phyloP scores from a whole-genome alignment of 768 basidiomycete genomes.

The Boletellus ananiceps region DNA sequence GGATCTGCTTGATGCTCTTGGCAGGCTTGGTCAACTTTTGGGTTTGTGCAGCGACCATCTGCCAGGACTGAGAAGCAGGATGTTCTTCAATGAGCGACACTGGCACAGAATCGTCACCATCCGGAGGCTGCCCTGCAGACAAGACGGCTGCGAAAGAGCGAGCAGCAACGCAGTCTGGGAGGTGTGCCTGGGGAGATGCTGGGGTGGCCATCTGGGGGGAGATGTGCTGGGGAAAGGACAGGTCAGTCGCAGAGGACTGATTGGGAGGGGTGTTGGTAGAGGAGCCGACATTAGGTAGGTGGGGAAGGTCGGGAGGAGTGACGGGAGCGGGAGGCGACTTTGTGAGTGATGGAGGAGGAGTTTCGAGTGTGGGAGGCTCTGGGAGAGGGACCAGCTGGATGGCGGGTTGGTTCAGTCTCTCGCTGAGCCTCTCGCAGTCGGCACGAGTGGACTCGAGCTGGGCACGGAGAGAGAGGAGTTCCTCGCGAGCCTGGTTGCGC shows the following conservation, averaged over 20 bases:
- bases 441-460: slow-evolving; percentile 32
- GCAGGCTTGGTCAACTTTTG: slow-evolving; percentile 24
- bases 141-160: slow-evolving; percentile 33
- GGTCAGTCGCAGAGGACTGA: slow-evolving; percentile 16
- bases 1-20: slow-evolving; percentile 38
- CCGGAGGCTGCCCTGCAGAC: slow-evolving; percentile 25
- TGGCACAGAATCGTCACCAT: slow-evolving; percentile 22
- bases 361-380: slow-evolving; percentile 7
- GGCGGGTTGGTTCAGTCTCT: slow-evolving; percentile 11
- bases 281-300: background rate
- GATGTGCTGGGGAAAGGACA: slow-evolving; percentile 19
- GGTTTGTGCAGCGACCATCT: slow-evolving; percentile 10
- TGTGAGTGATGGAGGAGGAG: slow-evolving; percentile 1
- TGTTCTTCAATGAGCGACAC: slow-evolving; percentile 24
- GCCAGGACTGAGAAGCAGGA: slow-evolving; percentile 21
- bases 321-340: slow-evolving; percentile 2
- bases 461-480: slow-evolving; percentile 29
- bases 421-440: slow-evolving; percentile 30
- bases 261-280: slow-evolving; percentile 7
- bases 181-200: slow-evolving; percentile 32
- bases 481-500: slow-evolving; percentile 35
- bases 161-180: slow-evolving; percentile 33
- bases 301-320: slow-evolving; percentile 7
- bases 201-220: slow-evolving; percentile 28
- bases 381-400: background rate